phyloP scores from a whole-genome alignment of 805 yeast species.

The Myxozyma nipponensis region DNA sequence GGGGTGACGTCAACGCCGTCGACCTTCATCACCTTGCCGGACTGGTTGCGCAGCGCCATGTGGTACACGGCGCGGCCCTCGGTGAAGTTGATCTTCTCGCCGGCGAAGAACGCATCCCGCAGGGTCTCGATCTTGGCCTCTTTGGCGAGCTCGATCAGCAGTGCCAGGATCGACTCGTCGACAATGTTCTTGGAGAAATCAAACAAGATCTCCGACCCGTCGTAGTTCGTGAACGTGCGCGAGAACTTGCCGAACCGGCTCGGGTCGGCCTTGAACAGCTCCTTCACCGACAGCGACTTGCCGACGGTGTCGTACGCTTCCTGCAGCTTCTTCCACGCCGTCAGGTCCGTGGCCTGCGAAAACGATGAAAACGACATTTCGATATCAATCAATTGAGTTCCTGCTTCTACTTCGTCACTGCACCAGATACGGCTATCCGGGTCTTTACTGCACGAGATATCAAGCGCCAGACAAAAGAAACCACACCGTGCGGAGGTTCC shows the following conservation, averaged over 20 bases:
- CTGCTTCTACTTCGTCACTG: no score
- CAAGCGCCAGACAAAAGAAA: no score
- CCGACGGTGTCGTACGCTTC: constrained; percentile 65
- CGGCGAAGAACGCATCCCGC: constrained; percentile 87
- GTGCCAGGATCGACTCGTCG: constrained; percentile 70
- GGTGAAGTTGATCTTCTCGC: constrained; percentile 91
- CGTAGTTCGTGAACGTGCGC: constrained; percentile 75
- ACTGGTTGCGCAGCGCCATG: constrained; percentile 92
- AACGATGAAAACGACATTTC: constrained; percentile 45
- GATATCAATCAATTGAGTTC: background rate
- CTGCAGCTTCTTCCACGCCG: constrained; percentile 82
- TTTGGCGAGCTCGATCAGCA: constrained; percentile 74
- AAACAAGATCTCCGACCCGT: constrained; percentile 82
- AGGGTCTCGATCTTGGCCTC: constrained; percentile 84
- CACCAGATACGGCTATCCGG: background rate
- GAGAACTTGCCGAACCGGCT: constrained; percentile 72
- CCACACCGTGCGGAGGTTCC: no score
- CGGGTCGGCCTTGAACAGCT: constrained; percentile 72
- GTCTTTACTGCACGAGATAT: background rate
- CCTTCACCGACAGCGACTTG: constrained; percentile 65
- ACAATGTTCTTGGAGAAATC: constrained; percentile 94
- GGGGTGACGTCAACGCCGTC: constrained; percentile 88
- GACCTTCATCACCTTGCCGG: constrained; percentile 76
- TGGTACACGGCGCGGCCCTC: constrained; percentile 97
- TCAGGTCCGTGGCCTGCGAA: constrained; percentile 64